Evolutionary conservation across 2,329 filamentous ascomycete species (phyloP), one percentile per base, ranked within the genome.

Genomic region (Cordyceps fumosorosea): DNA sequence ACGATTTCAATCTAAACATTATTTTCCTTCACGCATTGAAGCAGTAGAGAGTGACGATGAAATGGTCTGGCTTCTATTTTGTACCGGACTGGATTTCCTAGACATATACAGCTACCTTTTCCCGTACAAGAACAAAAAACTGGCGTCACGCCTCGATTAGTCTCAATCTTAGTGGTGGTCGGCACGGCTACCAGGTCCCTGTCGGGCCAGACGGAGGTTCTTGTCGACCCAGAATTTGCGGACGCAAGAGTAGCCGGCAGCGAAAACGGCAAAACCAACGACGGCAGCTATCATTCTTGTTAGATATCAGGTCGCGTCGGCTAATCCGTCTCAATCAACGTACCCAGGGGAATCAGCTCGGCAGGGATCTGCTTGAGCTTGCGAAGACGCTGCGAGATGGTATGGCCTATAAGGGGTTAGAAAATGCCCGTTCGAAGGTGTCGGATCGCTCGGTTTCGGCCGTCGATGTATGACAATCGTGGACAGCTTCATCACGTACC

Each of bases 281-380:
- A 98, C 95, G 69, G 95, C 80, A 76, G 89, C 92, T 95, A 68
- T 26, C 51, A 42, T 44, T 44, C 20, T 52, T 42, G 58, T 64
- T 53, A 63, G 51, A 57, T 55, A 18, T 54, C 10, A 24, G 5
- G 3, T 58, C 51, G 37, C 1, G 40, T 50, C 18, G 32, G 48
- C 37, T 22, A 20, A 34, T 24, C 34, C 42, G 24, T 32, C 24
- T n/a, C 18, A 44, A 6, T 34, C n/a, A 45, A 57, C 62, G 77
- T 88, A 96, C 93, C 93, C 71, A 99, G 89, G 73, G 95, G 95
- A 70, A 93, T 86, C 84, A 99, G 84, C 84, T 99, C 95, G 69
- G 91, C 87, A 69, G 95, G 95, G 74, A 98, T 89, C 80, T 88
- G 87, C 84, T 89, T 93, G 73, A 97, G 83, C 75, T 87, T 89